Evolutionary conservation across 371 early-diverging fungal genomes (phyloP), one percentile per base, ranked within the genome.

Genomic region (Mucor mucedo): DNA sequence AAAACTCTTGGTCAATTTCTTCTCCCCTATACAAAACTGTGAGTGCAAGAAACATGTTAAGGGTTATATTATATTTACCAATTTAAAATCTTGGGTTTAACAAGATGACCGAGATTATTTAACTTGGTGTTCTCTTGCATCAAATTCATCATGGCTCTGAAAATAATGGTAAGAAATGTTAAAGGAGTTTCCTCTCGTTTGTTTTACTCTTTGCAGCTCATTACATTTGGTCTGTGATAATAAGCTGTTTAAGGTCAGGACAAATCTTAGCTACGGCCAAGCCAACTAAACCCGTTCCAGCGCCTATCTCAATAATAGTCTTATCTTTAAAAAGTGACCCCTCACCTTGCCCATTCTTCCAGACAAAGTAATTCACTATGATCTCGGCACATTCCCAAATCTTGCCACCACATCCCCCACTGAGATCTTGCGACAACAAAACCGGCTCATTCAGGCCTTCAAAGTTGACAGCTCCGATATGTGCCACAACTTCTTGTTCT

Each of bases 261-360:
- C 70, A 77, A 38, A 73, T 42, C 41, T 70, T 72, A 5, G 79
- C 83, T 9, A 76, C 54, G 2, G 73, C 77, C 44, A 83, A 52
- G 4, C 79, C 79, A 9, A 83, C 83, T 5, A 83, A 58, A 16
- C 83, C 83, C 14, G 83, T 83, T 2, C 83, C 83, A 60, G 74
- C 60, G 47, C 83, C 83, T 11, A 82, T 38, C 38, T 82, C 82
- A 11, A 82, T 52, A 1, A 79, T 55, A 16, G 72, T 75, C 16
- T 70, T 40, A 4, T 57, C 61, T 5, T 54, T 9, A 21, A 80
- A 70, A 2, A 67, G 48, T 0, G 45, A 2, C 0, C 67, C 61
- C 13, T 58, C 14, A 3, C 38, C 9, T 39, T 65, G 65, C 10
- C 57, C 4, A 30, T 75, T 53, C 44, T 75, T 76, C 79, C 79